Evolutionary conservation across 2,329 filamentous ascomycete genomes (phyloP).

Genomic region (Coleophoma cylindrospora): DNA sequence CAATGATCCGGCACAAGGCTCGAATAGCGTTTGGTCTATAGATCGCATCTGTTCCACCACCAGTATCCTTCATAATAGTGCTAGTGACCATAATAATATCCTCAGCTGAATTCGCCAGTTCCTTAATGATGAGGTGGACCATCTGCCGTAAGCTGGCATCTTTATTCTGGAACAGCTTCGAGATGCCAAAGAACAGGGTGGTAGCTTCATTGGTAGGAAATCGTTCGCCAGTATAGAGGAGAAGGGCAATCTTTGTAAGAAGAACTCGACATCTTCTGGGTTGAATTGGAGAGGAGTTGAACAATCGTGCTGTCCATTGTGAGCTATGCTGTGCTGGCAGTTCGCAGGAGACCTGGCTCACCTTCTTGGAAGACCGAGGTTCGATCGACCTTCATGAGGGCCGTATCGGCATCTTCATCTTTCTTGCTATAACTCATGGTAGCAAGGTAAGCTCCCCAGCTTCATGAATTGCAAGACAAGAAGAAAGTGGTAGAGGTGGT

Average conservation of each 20-base stretch:
- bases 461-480: slow-evolving; percentile 27
- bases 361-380: slow-evolving; percentile 99
- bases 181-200: slow-evolving; percentile 97
- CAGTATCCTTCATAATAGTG: slow-evolving; percentile 99
- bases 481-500: slow-evolving; percentile 5
- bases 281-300: slow-evolving; percentile 96
- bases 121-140: slow-evolving; percentile 98
- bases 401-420: slow-evolving; percentile 93
- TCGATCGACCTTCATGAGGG: slow-evolving; percentile 94
- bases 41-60: slow-evolving; percentile 87
- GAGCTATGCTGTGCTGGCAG: slow-evolving; percentile 27
- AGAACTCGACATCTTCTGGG: slow-evolving; percentile 96
- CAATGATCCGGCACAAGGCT: slow-evolving; percentile 92
- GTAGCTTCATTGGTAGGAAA: slow-evolving; percentile 98
- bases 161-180: slow-evolving; percentile 99
- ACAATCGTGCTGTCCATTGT: slow-evolving; percentile 72
- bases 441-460: slow-evolving; percentile 26
- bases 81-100: slow-evolving; percentile 99
- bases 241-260: slow-evolving; percentile 92
- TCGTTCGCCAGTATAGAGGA: slow-evolving; percentile 93
- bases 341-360: slow-evolving; percentile 36
- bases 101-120: slow-evolving; percentile 89
- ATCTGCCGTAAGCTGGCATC: slow-evolving; percentile 97
- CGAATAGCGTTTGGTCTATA: slow-evolving; percentile 95
- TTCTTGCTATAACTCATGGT: slow-evolving; percentile 98